Percentiles rank a stretch among this genome's conserved stretches.
Evolutionary conservation across 306 rosid species (phyloP).

Genomic region (Comarum palustre): DNA sequence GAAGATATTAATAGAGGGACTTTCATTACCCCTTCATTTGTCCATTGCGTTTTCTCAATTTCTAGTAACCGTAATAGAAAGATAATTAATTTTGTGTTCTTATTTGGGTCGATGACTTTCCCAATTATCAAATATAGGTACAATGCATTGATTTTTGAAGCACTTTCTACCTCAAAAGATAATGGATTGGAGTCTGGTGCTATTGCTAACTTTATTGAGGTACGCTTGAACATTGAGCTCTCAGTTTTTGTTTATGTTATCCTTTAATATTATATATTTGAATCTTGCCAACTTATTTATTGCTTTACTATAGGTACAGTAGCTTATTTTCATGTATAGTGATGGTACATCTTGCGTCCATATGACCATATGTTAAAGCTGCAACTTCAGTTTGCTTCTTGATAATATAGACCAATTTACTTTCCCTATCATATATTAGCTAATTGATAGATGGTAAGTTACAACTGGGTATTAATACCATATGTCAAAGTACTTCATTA

Average conservation of each 20-base stretch:
- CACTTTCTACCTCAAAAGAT: slow-evolving; percentile 27
- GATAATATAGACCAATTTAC: neutral
- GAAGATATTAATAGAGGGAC: neutral
- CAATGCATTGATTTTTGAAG: slow-evolving; percentile 39
- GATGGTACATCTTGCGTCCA: neutral
- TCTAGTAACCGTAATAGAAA: neutral
- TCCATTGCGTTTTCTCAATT: neutral
- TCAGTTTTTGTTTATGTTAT: neutral
- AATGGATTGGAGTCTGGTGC: slow-evolving; percentile 38
- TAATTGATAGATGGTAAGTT: neutral
- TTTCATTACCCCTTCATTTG: neutral
- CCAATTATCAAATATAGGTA: slow-evolving; percentile 18
- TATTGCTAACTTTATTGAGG: slow-evolving; percentile 42
- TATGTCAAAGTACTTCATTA: neutral
- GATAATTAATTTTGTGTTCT: neutral
- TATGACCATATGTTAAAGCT: neutral
- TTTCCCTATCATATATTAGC: neutral
- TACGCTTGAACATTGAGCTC: slow-evolving; percentile 1
- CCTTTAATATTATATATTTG: neutral
- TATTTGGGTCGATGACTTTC: slow-evolving; percentile 2
- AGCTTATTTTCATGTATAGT: neutral
- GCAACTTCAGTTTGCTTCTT: neutral
- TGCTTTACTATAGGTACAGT: neutral
- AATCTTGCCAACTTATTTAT: neutral
- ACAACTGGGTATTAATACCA: neutral